These are phyloP conservation scores for Apiospora kogelbergensis DNA, from an alignment of 2,329 filamentous ascomycete species.

Conservation along the genomic window DNA sequence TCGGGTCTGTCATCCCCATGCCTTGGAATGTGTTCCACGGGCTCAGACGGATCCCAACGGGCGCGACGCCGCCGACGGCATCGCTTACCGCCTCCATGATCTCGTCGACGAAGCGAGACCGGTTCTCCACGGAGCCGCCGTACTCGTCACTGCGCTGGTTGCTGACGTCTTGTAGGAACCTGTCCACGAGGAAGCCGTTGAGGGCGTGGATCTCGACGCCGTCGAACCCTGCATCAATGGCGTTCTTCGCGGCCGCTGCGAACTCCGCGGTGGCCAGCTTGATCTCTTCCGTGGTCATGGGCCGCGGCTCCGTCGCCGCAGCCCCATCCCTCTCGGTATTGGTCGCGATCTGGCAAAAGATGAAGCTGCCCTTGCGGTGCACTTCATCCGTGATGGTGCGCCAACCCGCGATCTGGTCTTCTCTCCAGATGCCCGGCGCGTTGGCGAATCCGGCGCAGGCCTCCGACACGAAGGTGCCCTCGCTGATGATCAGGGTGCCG, in stretches of 20 bases:
- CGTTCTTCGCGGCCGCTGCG: slow-evolving; percentile 20
- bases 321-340: slow-evolving; percentile 28
- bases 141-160: slow-evolving; percentile 57
- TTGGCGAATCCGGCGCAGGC: slow-evolving; percentile 42
- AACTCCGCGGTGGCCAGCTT: slow-evolving; percentile 14
- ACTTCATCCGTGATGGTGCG: slow-evolving; percentile 55
- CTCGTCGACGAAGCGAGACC: slow-evolving; percentile 51
- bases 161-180: slow-evolving; percentile 53
- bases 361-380: slow-evolving; percentile 55
- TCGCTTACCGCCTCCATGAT: slow-evolving; percentile 49
- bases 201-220: slow-evolving; percentile 25
- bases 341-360: slow-evolving; percentile 60
- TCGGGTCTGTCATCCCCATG: slow-evolving; percentile 56
- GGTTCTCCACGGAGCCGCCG: slow-evolving; percentile 55
- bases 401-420: slow-evolving; percentile 54
- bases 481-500: slow-evolving; percentile 52
- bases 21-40: slow-evolving; percentile 56
- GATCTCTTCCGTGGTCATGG: slow-evolving; percentile 28
- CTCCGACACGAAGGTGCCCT: slow-evolving; percentile 52
- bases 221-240: slow-evolving; percentile 18
- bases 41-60: slow-evolving; percentile 48
- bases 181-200: slow-evolving; percentile 52
- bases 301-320: slow-evolving; percentile 10
- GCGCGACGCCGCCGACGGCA: slow-evolving; percentile 51
- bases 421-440: slow-evolving; percentile 53